Percentiles rank a stretch among this genome's conserved stretches.
Conservation (phyloP, 208 protist genomes). For the Blastocrithidia nonstop region DNA sequence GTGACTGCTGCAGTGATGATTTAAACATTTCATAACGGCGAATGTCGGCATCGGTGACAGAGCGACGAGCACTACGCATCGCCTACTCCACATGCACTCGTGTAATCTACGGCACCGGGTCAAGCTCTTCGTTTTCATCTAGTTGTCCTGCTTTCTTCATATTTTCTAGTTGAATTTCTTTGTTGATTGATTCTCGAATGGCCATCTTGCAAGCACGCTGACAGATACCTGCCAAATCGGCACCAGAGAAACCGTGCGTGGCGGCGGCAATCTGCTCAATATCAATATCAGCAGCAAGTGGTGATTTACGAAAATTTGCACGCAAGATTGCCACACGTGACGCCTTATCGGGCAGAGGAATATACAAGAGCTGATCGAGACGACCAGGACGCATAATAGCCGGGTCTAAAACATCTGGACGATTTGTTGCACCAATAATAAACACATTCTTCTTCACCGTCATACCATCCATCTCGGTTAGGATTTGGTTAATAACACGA, state of each 20-base stretch:
- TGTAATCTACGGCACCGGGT: constrained; percentile 84
- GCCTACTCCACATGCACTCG: constrained; percentile 85
- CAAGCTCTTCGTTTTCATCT: constrained; percentile 58
- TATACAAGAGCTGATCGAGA: constrained; percentile 97
- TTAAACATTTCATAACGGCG: constrained; percentile 89
- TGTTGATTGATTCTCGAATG: constrained; percentile 84
- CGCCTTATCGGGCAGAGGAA: constrained; percentile 97
- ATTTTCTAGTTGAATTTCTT: constrained; percentile 74
- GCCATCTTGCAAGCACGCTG: constrained; percentile 88
- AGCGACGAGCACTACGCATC: constrained; percentile 76
- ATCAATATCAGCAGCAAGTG: constrained; percentile 93
- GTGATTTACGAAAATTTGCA: constrained; percentile 95
- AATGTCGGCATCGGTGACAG: constrained; percentile 87
- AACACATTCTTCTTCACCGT: constrained; percentile 99
- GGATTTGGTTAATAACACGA: constrained; percentile 99
- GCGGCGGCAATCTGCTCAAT: constrained; percentile 90
- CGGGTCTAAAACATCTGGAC: constrained; percentile 99
- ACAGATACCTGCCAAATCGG: constrained; percentile 92
- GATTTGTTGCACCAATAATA: constrained; percentile 99
- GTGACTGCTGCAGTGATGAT: constrained; percentile 59
- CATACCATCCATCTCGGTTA: constrained; percentile 99
- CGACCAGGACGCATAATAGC: constrained; percentile 98
- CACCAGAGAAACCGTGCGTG: constrained; percentile 98
- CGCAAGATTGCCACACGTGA: constrained; percentile 95
- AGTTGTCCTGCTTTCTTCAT: constrained; percentile 32